Evolutionary conservation across 164 flowering plant species (phyloP).

Genomic region (Macadamia tetraphylla): DNA sequence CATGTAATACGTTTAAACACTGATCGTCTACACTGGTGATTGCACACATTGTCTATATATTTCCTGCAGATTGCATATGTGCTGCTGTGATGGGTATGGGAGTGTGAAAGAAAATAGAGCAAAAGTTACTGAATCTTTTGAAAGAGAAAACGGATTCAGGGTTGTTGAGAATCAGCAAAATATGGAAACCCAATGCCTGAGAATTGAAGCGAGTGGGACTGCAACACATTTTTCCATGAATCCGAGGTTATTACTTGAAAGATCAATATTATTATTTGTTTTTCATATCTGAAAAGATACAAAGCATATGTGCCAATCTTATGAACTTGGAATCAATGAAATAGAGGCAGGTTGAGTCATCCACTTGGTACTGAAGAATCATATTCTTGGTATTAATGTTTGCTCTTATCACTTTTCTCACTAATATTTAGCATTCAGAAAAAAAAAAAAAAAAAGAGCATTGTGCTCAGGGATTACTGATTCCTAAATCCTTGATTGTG

Average conservation of each 20-base stretch:
- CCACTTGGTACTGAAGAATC: too few species aligned
- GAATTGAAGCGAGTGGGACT: neutral
- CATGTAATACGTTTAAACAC: too few species aligned
- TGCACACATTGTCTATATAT: neutral
- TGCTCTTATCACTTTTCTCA: too few species aligned
- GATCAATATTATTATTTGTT: neutral
- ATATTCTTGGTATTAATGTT: too few species aligned
- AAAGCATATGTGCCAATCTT: neutral
- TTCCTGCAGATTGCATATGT: neutral
- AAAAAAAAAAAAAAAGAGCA: too few species aligned
- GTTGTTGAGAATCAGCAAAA: neutral
- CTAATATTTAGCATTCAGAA: too few species aligned
- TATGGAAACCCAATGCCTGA: neutral
- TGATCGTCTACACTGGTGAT: neutral
- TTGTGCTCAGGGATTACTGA: too few species aligned
- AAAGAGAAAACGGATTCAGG: neutral
- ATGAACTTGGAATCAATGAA: neutral
- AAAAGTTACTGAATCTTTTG: neutral
- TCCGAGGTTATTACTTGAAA: neutral
- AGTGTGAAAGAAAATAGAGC: neutral
- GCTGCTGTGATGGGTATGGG: neutral
- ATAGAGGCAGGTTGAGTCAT: too few species aligned
- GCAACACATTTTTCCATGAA: neutral
- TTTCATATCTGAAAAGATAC: neutral
- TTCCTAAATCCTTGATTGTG: too few species aligned